Evolutionary conservation across 2,329 filamentous ascomycete species (phyloP), one percentile per base, ranked within the genome.

Genomic region (Monosporascus sp.): DNA sequence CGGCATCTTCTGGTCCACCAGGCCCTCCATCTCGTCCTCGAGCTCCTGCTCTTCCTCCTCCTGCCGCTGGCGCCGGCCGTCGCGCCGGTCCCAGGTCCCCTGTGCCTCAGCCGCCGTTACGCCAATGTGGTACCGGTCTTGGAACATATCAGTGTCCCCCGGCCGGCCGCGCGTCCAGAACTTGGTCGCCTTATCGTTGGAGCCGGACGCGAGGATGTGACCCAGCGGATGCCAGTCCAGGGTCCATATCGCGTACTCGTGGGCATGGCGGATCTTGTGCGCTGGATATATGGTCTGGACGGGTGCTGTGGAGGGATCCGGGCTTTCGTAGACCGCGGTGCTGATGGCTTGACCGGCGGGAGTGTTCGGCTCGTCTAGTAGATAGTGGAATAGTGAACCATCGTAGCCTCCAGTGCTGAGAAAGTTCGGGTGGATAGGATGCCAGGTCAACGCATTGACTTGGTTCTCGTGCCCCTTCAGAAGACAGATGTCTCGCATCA

Each of bases 211-310:
- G 7, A 99, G 81, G 58, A 99, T 93, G 67, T 99, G 94, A 27
- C 94, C 94, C 0, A 97, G 79, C 1, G 94, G 94, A 68, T 99
- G 94, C 92, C 94, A 99, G 74, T 97, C 92, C 49, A 99, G 81
- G 18, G 92, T 96, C 94, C 94, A 99, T 59, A 99, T 94, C 18
- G 91, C 90, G 68, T 92, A 95, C 62, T 96, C 89, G 69, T 99
- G 94, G 0, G 94, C 94, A 65, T 87, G 93, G 7, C 88, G 84
- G 35, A 97, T 74, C 64, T 85, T 88, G 74, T 97, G 93, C 3
- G 91, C 90, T 2, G 94, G 94, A 67, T 90, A 90, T 56, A 99
- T 89, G n/a, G 90, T 88, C 70, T 97, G 93, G 0, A 90, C 85
- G 0, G 91, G 86, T 0, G 90, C 87, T 48, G 88, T 89, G 24